A percentile compares a stretch with the other conserved stretches of the same genome.
Evolutionary conservation across 371 early-diverging fungal species (phyloP).

Genomic region (Gilbertella persicaria): DNA sequence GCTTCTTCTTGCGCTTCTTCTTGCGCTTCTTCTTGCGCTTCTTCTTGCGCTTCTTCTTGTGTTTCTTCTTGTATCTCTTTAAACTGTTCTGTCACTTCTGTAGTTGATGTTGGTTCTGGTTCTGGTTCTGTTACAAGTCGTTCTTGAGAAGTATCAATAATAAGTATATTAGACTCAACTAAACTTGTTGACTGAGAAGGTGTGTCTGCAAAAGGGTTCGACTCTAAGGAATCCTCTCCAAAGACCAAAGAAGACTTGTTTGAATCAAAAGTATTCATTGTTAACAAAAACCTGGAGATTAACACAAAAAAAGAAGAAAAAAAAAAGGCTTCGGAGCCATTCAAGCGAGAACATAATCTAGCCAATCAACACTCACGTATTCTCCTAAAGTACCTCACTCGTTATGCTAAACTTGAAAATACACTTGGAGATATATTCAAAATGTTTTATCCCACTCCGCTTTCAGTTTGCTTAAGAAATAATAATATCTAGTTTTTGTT

Average conservation of each 20-base stretch:
- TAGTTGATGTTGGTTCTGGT: not conserved
- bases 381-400: too few species aligned
- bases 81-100: not conserved
- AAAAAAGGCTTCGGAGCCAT: too few species aligned
- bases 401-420: too few species aligned
- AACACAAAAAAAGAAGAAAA: too few species aligned
- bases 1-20: slow-evolving; percentile 1
- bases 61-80: slow-evolving; percentile 2
- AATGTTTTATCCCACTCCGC: too few species aligned
- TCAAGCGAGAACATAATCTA: too few species aligned
- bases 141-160: not conserved
- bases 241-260: slow-evolving; percentile 11
- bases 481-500: too few species aligned
- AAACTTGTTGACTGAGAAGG: slow-evolving; percentile 3
- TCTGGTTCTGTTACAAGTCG: not conserved
- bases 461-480: too few species aligned
- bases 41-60: not conserved
- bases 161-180: not conserved
- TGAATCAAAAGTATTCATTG: slow-evolving; percentile 24
- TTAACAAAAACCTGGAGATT: too few species aligned
- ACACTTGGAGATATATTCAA: too few species aligned
- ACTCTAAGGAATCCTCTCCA: slow-evolving; percentile 25
- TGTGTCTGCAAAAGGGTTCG: slow-evolving; percentile 47
- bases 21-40: not conserved
- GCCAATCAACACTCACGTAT: too few species aligned